Evolutionary conservation across 2,329 filamentous ascomycete genomes (phyloP), one percentile per base, ranked within the genome.

Genomic region (Calonectria naviculata): DNA sequence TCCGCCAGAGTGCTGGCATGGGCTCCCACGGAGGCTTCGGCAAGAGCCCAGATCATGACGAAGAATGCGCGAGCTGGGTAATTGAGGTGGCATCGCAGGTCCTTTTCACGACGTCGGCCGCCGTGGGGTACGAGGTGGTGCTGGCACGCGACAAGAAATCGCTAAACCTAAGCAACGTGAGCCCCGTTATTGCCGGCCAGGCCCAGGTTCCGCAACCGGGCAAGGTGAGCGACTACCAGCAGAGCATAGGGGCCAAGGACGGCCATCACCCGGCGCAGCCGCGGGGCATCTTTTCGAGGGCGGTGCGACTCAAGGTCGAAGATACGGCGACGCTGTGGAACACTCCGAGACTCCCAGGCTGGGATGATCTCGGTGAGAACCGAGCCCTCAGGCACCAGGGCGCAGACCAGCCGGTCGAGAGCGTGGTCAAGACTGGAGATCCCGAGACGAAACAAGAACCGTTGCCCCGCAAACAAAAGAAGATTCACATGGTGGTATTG

Each of bases 261-360:
- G 89, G 88, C 0, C 85, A 89, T 71, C 90, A 93, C 76, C 84
- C 87, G 8, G 88, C 88, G 3, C 92, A 94, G 76, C 87, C 87
- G 1, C 93, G 90, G 73, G 96, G 96, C 0, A 90, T 98, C 2
- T 98, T 94, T 81, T 97, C 95, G 7, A 92, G 92, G 70, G 94
- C 96, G 15, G 86, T 98, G 49, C 89, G 87, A 63, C 82, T 98
- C 73, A 91, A 90, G 49, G 92, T 97, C 2, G 95, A 98, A 80
- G 95, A 98, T 83, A 98, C 96, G 0, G 91, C 92, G 21, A 93
- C 92, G 66, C 83, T 99, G 29, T 99, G 97, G 97, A 97, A 97
- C 79, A 97, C 92, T n/a, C 96, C 97, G 0, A 87, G 90, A 29
- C 87, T 98, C 70, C 95, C 95, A 2, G 89, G 90, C 36, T 92